Base-by-base conservation (phyloP, 164 flowering plant genomes). In the Vitis labrusca region DNA sequence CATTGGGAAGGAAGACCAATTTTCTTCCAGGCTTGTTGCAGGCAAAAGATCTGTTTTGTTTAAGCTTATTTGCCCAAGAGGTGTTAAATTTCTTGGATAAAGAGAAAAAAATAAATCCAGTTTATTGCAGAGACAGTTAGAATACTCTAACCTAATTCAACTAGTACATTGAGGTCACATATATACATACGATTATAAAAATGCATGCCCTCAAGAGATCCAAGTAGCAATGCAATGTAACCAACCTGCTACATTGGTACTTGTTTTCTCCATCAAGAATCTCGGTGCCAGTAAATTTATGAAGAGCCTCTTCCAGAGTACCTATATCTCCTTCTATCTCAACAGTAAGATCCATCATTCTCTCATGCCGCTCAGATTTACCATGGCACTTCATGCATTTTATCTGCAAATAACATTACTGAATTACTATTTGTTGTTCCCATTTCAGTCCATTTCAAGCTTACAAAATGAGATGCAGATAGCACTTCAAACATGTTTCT, bases 301-400 rank as follows among this genome's bases (percentile, higher is more conserved):
- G 63, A 59, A 95, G 85, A 32, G 99, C 99, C 64, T 90, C 96
- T 76, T 95, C 98, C 59, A 95, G 77, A 56, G 86, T 88, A 57
- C 83, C 86, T 67, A 95, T 85, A 55, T 88, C 87, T 62, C 99
- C 99, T 19, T 82, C 89, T 71, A 95, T 92, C 81, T 91, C 97
- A 63, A 95, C 92, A 32, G 98, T 86, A 53, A 95, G 92, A 83
- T 95, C 98, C 98, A 95, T 88, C 83, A 93, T 90, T 66, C 89
- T 84, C 68, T 95, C 99, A 63, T 82, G 85, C 64, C 82, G 77
- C 72, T 89, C 98, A 67, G 97, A 88, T 74, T 85, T 90, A 13
- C 82, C 83, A 29, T 77, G 87, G 76, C 99, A 95, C 74, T 83
- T 91, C 86, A 84, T 76, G 86, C 99, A 95, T 72, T 82, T 85